These are phyloP conservation scores for Phytophthora colocasiae DNA, from an alignment of 352 stramenopile species.

Conservation along the genomic window DNA sequence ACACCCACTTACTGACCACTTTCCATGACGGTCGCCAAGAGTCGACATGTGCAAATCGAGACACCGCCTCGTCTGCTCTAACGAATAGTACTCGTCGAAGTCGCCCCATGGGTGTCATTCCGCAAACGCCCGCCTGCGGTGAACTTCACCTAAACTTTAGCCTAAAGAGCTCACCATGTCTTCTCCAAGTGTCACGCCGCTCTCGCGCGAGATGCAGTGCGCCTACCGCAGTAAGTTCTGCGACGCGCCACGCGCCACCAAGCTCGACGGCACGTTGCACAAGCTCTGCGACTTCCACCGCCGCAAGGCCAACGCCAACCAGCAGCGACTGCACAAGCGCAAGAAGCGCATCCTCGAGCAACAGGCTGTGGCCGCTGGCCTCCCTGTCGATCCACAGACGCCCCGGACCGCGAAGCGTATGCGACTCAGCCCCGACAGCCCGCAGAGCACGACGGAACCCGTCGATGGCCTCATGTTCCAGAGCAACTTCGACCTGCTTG, in stretches of 20 bases:
- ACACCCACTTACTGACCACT: conserved; percentile 24
- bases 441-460: conserved; percentile 29
- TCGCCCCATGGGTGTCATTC: conserved; percentile 29
- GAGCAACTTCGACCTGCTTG: conserved; percentile 38
- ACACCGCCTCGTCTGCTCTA: background rate
- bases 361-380: conserved; percentile 4
- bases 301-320: conserved; percentile 58
- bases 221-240: conserved; percentile 61
- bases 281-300: conserved; percentile 64
- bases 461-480: conserved; percentile 31
- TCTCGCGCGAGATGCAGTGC: conserved; percentile 47
- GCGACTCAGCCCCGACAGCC: conserved; percentile 16
- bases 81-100: conserved; percentile 32
- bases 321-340: conserved; percentile 49
- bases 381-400: conserved; percentile 14
- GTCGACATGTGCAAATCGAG: background rate
- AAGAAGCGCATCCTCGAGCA: conserved; percentile 46
- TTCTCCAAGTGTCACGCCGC: background rate
- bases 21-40: conserved; percentile 30
- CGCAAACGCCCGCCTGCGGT: conserved; percentile 9
- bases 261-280: conserved; percentile 56
- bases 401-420: conserved; percentile 25
- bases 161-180: background rate
- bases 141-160: background rate
- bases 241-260: conserved; percentile 46